Evolutionary conservation across 306 rosid species (phyloP).

Genomic region (Medicago lupulina): DNA sequence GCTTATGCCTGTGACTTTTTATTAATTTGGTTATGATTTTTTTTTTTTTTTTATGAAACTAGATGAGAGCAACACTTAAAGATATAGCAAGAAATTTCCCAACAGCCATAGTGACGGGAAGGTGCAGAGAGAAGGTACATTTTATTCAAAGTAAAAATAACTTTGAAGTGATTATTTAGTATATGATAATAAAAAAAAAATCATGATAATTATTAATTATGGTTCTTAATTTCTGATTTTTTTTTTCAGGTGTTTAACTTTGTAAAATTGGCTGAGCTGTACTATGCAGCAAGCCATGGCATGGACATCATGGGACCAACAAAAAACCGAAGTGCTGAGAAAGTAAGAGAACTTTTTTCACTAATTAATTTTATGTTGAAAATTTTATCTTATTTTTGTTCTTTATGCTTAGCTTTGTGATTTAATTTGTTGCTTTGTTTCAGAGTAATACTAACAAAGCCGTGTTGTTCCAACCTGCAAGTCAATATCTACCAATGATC

Average conservation of each 20-base stretch:
- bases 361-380: background rate
- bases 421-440: constrained; percentile 33
- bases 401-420: constrained; percentile 19
- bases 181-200: background rate
- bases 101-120: constrained; percentile 92
- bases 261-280: constrained; percentile 76
- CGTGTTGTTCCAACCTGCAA: constrained; percentile 78
- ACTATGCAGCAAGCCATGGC: constrained; percentile 97
- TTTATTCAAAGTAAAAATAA: constrained; percentile 27
- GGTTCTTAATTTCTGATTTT: background rate
- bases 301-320: constrained; percentile 97
- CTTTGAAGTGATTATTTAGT: background rate
- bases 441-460: constrained; percentile 33
- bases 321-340: constrained; percentile 50
- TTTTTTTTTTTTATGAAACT: background rate
- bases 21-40: background rate
- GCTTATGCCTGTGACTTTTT: background rate
- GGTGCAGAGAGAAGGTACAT: constrained; percentile 85
- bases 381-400: constrained; percentile 6
- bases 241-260: constrained; percentile 71
- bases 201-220: background rate
- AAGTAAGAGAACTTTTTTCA: constrained; percentile 50
- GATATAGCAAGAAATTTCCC: constrained; percentile 77
- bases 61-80: constrained; percentile 86
- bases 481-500: constrained; percentile 83